Conservation (phyloP, 495 filamentous ascomycete genomes). For the Talaromyces liani region DNA sequence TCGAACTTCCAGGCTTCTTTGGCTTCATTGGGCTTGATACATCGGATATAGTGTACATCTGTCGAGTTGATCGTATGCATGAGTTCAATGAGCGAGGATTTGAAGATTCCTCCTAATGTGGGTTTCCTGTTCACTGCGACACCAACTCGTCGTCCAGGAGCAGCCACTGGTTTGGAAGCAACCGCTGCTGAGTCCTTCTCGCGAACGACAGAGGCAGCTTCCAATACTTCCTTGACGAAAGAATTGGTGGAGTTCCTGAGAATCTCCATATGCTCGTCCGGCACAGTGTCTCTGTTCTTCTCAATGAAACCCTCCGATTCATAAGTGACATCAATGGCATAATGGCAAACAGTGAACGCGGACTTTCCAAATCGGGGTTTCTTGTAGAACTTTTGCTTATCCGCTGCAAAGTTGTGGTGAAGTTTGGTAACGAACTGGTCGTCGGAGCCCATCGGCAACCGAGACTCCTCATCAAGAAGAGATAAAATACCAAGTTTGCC, state of each 20-base stretch:
- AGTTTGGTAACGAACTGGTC: constrained; percentile 97
- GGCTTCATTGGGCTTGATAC: constrained; percentile 98
- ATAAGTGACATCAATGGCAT: constrained; percentile 97
- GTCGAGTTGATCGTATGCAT: constrained; percentile 98
- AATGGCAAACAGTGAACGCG: constrained; percentile 97
- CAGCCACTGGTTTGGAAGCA: constrained; percentile 57
- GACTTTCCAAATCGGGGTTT: constrained; percentile 97
- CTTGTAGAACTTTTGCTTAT: constrained; percentile 97
- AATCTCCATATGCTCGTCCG: constrained; percentile 95
- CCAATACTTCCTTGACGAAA: constrained; percentile 80
- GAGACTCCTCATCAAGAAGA: constrained; percentile 91
- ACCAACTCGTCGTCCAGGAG: constrained; percentile 73
- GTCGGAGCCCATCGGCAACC: constrained; percentile 93
- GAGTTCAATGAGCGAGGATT: constrained; percentile 93
- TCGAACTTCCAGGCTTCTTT: constrained; percentile 98
- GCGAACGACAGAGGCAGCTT: constrained; percentile 74
- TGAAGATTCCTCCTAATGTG: constrained; percentile 96
- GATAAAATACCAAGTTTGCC: constrained; percentile 90
- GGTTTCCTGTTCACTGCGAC: constrained; percentile 93
- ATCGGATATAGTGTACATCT: constrained; percentile 98
- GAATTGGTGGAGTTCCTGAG: constrained; percentile 74
- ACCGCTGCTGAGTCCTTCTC: constrained; percentile 81
- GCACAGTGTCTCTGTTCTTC: constrained; percentile 98
- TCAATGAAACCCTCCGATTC: constrained; percentile 99
- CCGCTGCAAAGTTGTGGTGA: constrained; percentile 83